phyloP scores from a whole-genome alignment of 139 green algal genomes.

The Picochlorum sp. region DNA sequence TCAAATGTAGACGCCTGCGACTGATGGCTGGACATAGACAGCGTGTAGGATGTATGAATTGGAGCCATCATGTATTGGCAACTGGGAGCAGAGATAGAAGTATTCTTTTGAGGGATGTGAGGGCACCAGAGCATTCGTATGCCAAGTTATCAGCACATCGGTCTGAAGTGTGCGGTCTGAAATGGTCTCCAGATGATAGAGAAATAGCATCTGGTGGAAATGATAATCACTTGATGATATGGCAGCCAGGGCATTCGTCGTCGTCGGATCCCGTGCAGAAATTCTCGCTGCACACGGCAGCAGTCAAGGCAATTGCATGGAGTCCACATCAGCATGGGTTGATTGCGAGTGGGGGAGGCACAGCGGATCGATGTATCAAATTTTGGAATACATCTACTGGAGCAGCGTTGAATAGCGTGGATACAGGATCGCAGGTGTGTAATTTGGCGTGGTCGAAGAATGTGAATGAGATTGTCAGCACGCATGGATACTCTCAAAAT shows the following conservation, averaged over 20 bases:
- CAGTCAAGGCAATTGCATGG: constrained; percentile 95
- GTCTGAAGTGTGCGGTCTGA: constrained; percentile 81
- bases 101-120: constrained; percentile 87
- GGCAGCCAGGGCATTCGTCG: constrained; percentile 27
- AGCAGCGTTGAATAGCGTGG: constrained; percentile 60
- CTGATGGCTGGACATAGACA: constrained; percentile 71
- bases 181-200: constrained; percentile 72
- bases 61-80: constrained; percentile 73
- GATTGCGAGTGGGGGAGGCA: constrained; percentile 88
- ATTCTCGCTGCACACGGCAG: constrained; percentile 58
- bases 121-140: constrained; percentile 52
- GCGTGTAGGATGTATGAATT: constrained; percentile 77
- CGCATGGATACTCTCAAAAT: constrained; percentile 97
- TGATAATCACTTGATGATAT: constrained; percentile 78
- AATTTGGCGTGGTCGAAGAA: constrained; percentile 95
- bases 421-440: constrained; percentile 92
- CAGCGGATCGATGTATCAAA: constrained; percentile 88
- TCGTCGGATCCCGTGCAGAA: constrained; percentile 29
- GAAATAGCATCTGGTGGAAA: constrained; percentile 78
- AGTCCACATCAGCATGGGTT: constrained; percentile 94
- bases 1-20: constrained; percentile 58
- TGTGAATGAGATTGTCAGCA: constrained; percentile 94
- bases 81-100: constrained; percentile 78
- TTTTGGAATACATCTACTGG: constrained; percentile 93
- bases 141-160: constrained; percentile 70